Base-by-base conservation (phyloP, 129 eudicot genomes). In the Tagetes patula region DNA sequence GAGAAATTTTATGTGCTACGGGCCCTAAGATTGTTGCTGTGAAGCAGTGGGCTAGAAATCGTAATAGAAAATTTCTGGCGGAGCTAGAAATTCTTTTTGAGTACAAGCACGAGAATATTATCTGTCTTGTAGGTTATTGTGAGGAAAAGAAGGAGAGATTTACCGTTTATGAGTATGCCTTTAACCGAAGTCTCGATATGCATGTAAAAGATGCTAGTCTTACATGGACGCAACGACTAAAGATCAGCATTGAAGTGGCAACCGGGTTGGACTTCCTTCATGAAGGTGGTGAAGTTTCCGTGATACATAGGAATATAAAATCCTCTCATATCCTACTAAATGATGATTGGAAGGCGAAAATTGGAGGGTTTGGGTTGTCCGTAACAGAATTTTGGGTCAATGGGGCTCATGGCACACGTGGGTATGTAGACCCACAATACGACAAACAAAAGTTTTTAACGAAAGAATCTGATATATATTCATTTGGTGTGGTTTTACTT, bases 401-500 rank as follows among this genome's bases (percentile, higher is more conserved):
- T 13, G 32, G n/a, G 1, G 32, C 32, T 38, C 2, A 1, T 3
- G 68, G 68, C 48, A 39, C 69, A 6, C 12, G 0, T 6, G 48
- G 32, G 12, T 39, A 64, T 13, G 2, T n/a, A 1, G 69, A 64
- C 34, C 69, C 69, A 2, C 69, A 37, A 13, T 64, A 64, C 13
- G 0, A 0, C 0, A 0, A 1, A 37, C 0, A 3, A 12, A 27
- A 27, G 6, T 64, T 64, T 13, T n/a, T 38, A n/a, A 64, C 34
- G 1, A 39, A 27, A 8, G 32, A 38, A n/a, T 64, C 69, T 1
- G 69, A 64, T 64, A 14, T 64, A n/a, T 64, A 64, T 39, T 39
- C 69, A 6, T 9, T 64, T n/a, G 69, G 69, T n/a, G 49, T 64
- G 12, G 69, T 64, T n/a, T 14, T 64, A 38, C 38, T 13, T 64